phyloP scores from a whole-genome alignment of 805 yeast species.

The Cephaloascus albidus region DNA sequence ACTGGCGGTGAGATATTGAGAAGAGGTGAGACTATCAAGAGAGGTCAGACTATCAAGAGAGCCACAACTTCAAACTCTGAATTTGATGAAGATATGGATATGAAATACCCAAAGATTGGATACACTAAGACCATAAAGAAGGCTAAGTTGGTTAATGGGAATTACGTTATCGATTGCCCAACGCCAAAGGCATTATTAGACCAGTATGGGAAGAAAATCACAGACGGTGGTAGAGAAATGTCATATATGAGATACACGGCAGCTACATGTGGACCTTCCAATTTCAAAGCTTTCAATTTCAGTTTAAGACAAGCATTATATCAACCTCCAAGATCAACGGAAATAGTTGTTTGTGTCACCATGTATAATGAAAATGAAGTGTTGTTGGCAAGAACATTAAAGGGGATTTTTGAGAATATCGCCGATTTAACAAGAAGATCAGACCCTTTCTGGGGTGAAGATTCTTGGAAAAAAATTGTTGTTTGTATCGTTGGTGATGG shows the following conservation, averaged over 20 bases:
- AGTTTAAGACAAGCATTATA: conserved; percentile 80
- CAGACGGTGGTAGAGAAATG: conserved; percentile 41
- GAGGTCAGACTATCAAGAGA: conserved; percentile 10
- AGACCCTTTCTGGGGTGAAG: conserved; percentile 83
- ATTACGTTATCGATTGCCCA: conserved; percentile 34
- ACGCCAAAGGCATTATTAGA: conserved; percentile 26
- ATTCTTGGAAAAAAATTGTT: conserved; percentile 90
- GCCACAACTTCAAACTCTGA: conserved; percentile 2
- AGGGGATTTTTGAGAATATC: conserved; percentile 86
- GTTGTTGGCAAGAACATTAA: conserved; percentile 72
- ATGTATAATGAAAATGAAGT: conserved; percentile 87
- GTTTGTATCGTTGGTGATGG: conserved; percentile 91
- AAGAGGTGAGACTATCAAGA: conserved; percentile 19
- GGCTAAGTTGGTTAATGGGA: conserved; percentile 31
- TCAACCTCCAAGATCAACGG: conserved; percentile 72
- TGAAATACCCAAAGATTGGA: conserved; percentile 27
- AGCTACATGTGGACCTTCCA: conserved; percentile 83
- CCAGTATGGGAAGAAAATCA: conserved; percentile 22
- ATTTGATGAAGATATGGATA: conserved; percentile 21
- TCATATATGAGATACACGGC: conserved; percentile 90
- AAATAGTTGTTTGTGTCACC: conserved; percentile 76
- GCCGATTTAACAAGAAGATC: conserved; percentile 59
- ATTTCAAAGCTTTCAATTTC: conserved; percentile 53
- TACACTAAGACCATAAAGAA: conserved; percentile 33
- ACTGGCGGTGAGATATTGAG: conserved; percentile 27